Base-by-base conservation (phyloP, 345 rosid genomes). In the Gossypium turneri region DNA sequence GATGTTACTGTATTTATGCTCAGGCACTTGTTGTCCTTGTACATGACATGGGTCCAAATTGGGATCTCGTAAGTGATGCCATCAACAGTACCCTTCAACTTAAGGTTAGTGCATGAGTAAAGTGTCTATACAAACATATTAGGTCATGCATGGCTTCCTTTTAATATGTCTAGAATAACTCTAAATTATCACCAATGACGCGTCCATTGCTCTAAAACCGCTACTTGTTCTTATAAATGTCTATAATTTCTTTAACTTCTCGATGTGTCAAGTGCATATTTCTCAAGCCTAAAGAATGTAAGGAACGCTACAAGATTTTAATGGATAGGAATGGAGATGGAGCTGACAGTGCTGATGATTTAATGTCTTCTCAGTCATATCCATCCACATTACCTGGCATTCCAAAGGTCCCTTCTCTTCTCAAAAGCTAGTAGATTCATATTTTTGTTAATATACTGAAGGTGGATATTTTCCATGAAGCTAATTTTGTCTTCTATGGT, bases 31-130 rank as follows among this genome's bases (percentile, higher is more conserved):
- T 96, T 69, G 99, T 93, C 80, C 92, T 96, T 76, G 98, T 93
- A 65, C 99, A 96, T 79, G 99, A 96, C 76, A 88, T 96, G 98
- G 99, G 99, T 79, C 97, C 98, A 62, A 93, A 92, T 72, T 96
- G 99, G 99, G 98, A 90, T 89, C 97, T 96, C 82, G 90, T 96
- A 41, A 90, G 99, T 80, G 99, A 96, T 86, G 97, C 97, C 59
- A 86, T 96, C 80, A 96, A 90, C 80, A 85, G 89, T 84, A 86
- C 91, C 68, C 88, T 92, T 81, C 97, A 96, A 72, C 87, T 96
- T 67, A 93, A 96, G 95, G 99, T 90, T 76, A 82, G 73, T 76
- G 67, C 53, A 34, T 76, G 38, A 43, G 69, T 72, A 64, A 73
- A 56, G 47, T 38, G 62, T 79, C 41, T 60, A 41, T 60, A 56